Evolutionary conservation across 495 filamentous ascomycete species (phyloP).

Genomic region (Penicillium angulare): DNA sequence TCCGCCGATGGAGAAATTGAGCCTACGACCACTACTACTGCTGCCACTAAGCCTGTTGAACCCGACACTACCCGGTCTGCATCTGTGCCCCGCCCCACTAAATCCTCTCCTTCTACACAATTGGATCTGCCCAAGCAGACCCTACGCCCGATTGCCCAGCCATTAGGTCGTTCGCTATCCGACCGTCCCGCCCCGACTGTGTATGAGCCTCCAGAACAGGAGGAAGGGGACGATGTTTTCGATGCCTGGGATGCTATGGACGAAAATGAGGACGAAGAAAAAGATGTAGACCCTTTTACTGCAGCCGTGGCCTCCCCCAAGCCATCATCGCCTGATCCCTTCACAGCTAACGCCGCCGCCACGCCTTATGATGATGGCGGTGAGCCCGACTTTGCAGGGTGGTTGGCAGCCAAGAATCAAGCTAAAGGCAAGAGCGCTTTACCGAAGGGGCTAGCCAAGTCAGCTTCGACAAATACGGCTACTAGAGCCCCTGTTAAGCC

Average conservation of each 20-base stretch:
- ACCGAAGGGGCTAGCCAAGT: constrained; percentile 73
- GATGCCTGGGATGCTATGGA: constrained; percentile 74
- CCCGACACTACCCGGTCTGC: constrained; percentile 39
- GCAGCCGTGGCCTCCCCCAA: constrained; percentile 37
- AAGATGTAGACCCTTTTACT: constrained; percentile 49
- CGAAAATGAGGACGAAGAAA: constrained; percentile 58
- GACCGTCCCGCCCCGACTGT: constrained; percentile 44
- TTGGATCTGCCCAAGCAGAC: constrained; percentile 26
- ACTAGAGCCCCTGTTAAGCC: constrained; percentile 43
- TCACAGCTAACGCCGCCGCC: constrained; percentile 29
- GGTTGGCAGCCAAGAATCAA: constrained; percentile 79
- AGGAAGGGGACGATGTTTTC: constrained; percentile 56
- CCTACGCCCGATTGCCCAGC: constrained; percentile 37
- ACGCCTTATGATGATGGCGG: constrained; percentile 74
- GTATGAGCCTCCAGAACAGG: constrained; percentile 33
- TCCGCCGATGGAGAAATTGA: constrained; percentile 83
- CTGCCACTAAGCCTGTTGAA: constrained; percentile 25
- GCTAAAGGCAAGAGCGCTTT: constrained; percentile 69
- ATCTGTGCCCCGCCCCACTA: constrained; percentile 45
- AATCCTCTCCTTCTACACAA: constrained; percentile 55
- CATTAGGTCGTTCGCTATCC: constrained; percentile 40
- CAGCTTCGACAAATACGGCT: constrained; percentile 27
- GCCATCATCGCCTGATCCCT: constrained; percentile 27
- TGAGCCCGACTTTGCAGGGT: constrained; percentile 91
- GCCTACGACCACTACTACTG: constrained; percentile 39